phyloP scores from a whole-genome alignment of 1,139 yeast genomes.

The Trichomonascaceae sp. region DNA sequence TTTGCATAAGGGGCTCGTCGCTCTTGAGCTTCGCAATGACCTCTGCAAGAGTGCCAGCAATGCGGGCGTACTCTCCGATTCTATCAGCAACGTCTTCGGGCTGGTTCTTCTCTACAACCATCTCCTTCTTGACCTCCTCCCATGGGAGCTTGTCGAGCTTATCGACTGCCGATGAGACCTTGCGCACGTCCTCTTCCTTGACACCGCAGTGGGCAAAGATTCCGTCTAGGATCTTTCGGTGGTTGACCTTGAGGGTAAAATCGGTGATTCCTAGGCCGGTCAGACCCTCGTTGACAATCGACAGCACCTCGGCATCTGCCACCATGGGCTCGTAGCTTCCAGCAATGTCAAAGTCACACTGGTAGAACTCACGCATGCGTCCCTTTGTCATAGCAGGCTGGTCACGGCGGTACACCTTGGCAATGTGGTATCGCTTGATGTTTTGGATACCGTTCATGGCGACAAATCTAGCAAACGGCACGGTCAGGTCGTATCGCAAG shows the following conservation, averaged over 20 bases:
- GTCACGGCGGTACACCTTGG: slow-evolving; percentile 95
- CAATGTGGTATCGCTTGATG: slow-evolving; percentile 91
- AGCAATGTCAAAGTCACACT: slow-evolving; percentile 95
- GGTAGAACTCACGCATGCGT: slow-evolving; percentile 97
- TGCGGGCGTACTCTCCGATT: slow-evolving; percentile 83
- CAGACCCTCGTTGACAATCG: slow-evolving; percentile 73
- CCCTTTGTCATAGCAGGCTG: slow-evolving; percentile 99
- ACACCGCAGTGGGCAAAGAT: slow-evolving; percentile 94
- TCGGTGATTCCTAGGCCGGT: slow-evolving; percentile 71
- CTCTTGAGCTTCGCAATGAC: slow-evolving; percentile 42
- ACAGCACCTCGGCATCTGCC: slow-evolving; percentile 84
- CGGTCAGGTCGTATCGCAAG: slow-evolving; percentile 88
- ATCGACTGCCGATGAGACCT: slow-evolving; percentile 88
- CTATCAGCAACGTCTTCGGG: slow-evolving; percentile 82
- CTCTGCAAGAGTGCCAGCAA: slow-evolving; percentile 64
- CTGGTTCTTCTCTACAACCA: slow-evolving; percentile 81
- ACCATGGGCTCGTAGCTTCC: slow-evolving; percentile 89
- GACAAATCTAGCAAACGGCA: slow-evolving; percentile 92
- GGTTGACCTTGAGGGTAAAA: slow-evolving; percentile 84
- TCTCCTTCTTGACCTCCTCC: slow-evolving; percentile 86
- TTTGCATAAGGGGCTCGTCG: slow-evolving; percentile 45
- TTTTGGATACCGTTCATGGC: slow-evolving; percentile 85
- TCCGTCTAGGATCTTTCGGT: slow-evolving; percentile 91
- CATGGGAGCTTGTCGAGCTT: slow-evolving; percentile 91
- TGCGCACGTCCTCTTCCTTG: slow-evolving; percentile 83